Base-by-base conservation (phyloP, 23 red algal species). In the Gracilaria domingensis region DNA sequence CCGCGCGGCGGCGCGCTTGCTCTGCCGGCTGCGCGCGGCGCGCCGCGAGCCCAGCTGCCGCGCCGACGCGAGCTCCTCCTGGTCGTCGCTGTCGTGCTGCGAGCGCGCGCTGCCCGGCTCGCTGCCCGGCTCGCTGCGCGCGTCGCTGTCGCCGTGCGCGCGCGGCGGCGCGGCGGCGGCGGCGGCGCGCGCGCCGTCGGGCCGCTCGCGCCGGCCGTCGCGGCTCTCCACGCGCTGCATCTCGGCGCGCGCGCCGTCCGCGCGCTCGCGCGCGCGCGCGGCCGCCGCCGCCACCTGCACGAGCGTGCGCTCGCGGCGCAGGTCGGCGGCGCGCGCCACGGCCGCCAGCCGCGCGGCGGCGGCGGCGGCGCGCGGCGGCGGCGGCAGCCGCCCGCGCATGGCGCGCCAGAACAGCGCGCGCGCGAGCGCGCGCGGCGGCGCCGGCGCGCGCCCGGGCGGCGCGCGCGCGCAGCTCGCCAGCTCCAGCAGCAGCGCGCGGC, bases 401-500 rank as follows among this genome's bases (percentile, higher is more conserved):
- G 72, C 71, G 57, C 74, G 71, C 36, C 49, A 57, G 73, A 69
- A 53, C 4, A 90, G 56, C 12, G 87, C 71, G 59, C 74, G 87
- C 8, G 74, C 21, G 13, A 90, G 87, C 30, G 72, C 20, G 33
- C 48, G 74, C 29, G 87, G 30, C 32, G 87, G 87, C 57, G 71
- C 21, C 17, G 51, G 73, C 12, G 20, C 4, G 37, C 23, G 34
- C 0, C 57, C 57, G 23, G 87, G 87, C n/a, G 87, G 75, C 25
- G 75, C 36, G 54, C 57, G 57, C 25, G 38, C 8, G 35, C 25
- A 28, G 24, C 34, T 18, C 21, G 21, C 36, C 57, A 90, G 14
- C 16, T 79, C 87, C 26, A 90, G 70, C 50, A 90, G 87, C 45
- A 66, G 87, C 71, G 87, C 87, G 38, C 87, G 72, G 14, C 75